Evolutionary conservation across 1,139 yeast genomes (phyloP).

Genomic region (Nadsonia commutata): DNA sequence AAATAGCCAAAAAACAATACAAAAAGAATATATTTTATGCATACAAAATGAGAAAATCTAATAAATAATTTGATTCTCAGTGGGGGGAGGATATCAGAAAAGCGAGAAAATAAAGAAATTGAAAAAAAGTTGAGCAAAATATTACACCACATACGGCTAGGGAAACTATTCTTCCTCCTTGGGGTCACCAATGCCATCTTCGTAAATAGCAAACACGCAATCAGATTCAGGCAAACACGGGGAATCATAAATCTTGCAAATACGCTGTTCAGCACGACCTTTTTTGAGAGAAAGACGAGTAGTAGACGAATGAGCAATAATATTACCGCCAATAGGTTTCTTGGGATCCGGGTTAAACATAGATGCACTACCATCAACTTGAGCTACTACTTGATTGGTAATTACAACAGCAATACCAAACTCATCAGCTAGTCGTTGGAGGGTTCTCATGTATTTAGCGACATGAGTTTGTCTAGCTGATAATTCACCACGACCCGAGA

Average conservation of each 20-base stretch:
- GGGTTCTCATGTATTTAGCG: slow-evolving; percentile 80
- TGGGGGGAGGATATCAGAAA: too few relatives aligned
- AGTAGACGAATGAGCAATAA: slow-evolving; percentile 92
- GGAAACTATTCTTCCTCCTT: slow-evolving; percentile 52
- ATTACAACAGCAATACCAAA: slow-evolving; percentile 97
- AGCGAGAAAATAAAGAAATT: too few relatives aligned
- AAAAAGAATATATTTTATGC: too few relatives aligned
- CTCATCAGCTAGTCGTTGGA: slow-evolving; percentile 91
- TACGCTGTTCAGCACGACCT: slow-evolving; percentile 84
- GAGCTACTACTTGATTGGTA: slow-evolving; percentile 96
- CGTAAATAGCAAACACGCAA: slow-evolving; percentile 88
- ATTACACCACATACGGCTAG: slow-evolving; percentile 11
- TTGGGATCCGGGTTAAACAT: slow-evolving; percentile 95
- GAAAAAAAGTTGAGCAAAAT: too few relatives aligned
- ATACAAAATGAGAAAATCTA: too few relatives aligned
- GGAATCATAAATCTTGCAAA: slow-evolving; percentile 86
- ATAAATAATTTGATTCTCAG: too few relatives aligned
- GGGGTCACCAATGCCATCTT: slow-evolving; percentile 96
- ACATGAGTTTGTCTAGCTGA: slow-evolving; percentile 92
- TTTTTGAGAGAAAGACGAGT: slow-evolving; percentile 81
- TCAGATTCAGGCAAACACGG: slow-evolving; percentile 95
- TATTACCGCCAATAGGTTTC: slow-evolving; percentile 97
- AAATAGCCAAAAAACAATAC: too few relatives aligned
- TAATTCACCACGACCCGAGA: slow-evolving; percentile 89
- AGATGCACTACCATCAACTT: slow-evolving; percentile 80